Conservation (phyloP, 2,329 filamentous ascomycete species). For the Trichoderma hamatum region DNA sequence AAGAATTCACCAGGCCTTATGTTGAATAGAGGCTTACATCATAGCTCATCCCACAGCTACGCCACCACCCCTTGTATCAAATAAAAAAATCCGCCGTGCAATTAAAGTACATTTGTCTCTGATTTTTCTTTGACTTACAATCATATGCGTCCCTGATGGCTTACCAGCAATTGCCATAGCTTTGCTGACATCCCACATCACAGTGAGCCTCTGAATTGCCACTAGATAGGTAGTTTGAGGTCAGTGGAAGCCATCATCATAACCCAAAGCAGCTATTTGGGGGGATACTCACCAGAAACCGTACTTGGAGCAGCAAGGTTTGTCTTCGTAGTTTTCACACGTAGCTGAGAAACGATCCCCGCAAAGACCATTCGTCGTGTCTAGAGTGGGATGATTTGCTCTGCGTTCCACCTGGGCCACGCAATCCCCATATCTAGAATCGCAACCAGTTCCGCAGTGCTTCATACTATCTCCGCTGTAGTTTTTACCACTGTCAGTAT, state of each 20-base stretch:
- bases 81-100: background rate
- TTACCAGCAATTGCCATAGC: conserved; percentile 39
- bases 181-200: conserved; percentile 40
- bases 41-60: background rate
- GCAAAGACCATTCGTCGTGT: conserved; percentile 44
- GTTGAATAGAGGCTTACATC: background rate
- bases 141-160: conserved; percentile 13
- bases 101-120: background rate
- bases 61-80: background rate
- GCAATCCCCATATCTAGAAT: conserved; percentile 42
- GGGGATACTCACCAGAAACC: conserved; percentile 41
- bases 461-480: conserved; percentile 38
- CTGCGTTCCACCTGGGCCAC: conserved; percentile 32
- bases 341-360: conserved; percentile 38
- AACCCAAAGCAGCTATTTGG: background rate
- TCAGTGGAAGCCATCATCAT: background rate
- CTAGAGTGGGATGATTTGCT: conserved; percentile 25
- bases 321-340: conserved; percentile 39
- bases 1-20: background rate
- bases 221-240: conserved; percentile 29
- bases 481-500: background rate
- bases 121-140: background rate
- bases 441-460: conserved; percentile 46
- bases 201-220: conserved; percentile 38
- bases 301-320: conserved; percentile 43